Base-by-base conservation (phyloP, 345 rosid species). In the Hypericum perforatum region DNA sequence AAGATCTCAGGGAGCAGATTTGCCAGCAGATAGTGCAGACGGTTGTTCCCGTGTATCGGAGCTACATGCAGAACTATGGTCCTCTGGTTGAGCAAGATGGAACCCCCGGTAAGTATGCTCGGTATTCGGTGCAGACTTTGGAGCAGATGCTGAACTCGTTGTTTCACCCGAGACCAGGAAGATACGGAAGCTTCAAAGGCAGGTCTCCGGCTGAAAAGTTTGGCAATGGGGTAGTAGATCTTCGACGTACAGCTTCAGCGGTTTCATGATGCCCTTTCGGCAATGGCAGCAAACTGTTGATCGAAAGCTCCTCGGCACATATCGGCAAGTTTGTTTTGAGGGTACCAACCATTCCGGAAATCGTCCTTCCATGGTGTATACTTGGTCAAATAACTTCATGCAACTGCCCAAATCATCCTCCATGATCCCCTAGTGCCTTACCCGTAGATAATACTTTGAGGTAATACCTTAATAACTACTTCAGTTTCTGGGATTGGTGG, bases 1-100 rank as follows among this genome's bases (percentile, higher is more conserved):
- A 73, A 67, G 99, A 89, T 74, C 77, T 92, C 69, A 82, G 99
- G 70, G 95, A 92, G 61, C 89, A 80, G 77, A 76, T 74, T 7
- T 78, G 86, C 59, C 95, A 89, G 52, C 80, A 62, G 56, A 84
- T 84, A 37, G 82, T 78, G 59, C 97, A 92, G 63, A 68, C 84
- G 5, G 72, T 89, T 42, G 80, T 89, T 43, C 98, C 98, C 6
- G 82, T 92, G 38, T 92, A 88, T 61, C 73, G 98, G 55, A 92
- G 98, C 76, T 92, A 81, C 62, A 92, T 92, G 99, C 99, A 92
- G 69, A 89, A 81, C 66, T 92, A 89, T 53, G 97, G 98, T 49
- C 94, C 98, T 4, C 57, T 92, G 72, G 97, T 92, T 53, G 95
- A 89, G 73, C 86, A 78, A 70, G 97, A 85, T 16, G 78, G 80